Conservation (phyloP, 2,329 filamentous ascomycete species). For the Monilinia aucupariae region DNA sequence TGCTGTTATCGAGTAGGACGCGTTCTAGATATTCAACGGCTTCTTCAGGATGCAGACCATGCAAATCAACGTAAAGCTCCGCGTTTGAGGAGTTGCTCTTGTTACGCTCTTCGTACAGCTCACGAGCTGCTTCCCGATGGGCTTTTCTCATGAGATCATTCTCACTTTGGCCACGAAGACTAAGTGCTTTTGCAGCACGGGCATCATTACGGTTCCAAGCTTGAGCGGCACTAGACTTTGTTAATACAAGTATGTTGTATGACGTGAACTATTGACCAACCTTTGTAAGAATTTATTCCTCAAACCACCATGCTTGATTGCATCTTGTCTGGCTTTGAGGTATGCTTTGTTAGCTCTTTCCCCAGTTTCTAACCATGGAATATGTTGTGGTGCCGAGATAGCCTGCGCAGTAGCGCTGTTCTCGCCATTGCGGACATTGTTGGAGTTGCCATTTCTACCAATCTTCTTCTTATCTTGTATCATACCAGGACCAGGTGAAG, state of each 20-base stretch:
- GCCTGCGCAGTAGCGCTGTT: conserved; percentile 76
- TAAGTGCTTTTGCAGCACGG: conserved; percentile 89
- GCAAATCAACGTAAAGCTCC: conserved; percentile 91
- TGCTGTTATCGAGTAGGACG: conserved; percentile 75
- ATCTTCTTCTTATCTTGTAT: conserved; percentile 56
- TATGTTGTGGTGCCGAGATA: conserved; percentile 82
- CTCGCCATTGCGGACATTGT: conserved; percentile 61
- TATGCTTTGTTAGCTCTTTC: conserved; percentile 88
- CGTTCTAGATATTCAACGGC: conserved; percentile 90
- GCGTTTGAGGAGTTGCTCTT: conserved; percentile 52
- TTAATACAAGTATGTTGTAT: conserved; percentile 15
- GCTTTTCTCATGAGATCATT: conserved; percentile 97
- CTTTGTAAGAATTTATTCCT: conserved; percentile 96
- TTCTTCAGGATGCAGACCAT: conserved; percentile 98
- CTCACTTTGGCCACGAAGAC: conserved; percentile 89
- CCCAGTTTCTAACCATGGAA: conserved; percentile 95
- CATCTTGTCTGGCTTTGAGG: conserved; percentile 88
- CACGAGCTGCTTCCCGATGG: conserved; percentile 85
- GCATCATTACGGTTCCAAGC: conserved; percentile 99
- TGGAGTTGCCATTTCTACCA: conserved; percentile 58
- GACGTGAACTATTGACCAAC: conserved; percentile 42
- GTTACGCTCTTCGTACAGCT: conserved; percentile 92
- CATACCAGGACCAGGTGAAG: conserved; percentile 65
- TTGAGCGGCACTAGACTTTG: conserved; percentile 69
- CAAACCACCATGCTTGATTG: conserved; percentile 93